Base-by-base conservation (phyloP, 345 rosid genomes). In the Arabis hirsuta region DNA sequence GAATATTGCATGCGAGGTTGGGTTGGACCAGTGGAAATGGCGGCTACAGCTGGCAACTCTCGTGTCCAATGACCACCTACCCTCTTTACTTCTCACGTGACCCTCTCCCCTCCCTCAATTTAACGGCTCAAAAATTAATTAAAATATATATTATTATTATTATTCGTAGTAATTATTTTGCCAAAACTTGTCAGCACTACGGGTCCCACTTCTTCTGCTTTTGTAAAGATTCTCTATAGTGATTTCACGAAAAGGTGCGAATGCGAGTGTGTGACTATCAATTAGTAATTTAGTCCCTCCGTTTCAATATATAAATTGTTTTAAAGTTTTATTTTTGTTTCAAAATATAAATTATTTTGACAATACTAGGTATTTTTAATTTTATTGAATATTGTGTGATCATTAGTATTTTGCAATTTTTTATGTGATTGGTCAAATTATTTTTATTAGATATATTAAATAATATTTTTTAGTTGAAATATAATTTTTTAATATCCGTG, bases 21-120 rank as follows among this genome's bases (percentile, higher is more conserved):
- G 60, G 62, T 16, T 51, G 62, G 78, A 65, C 67, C 67, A 59
- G 59, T 51, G 9, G 29, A 42, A 59, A 51, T 32, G 78, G 55
- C 73, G 78, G 68, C 73, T 74, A 60, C 69, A 74, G 73, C 78
- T 74, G 78, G 73, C 46, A 66, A 4, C 12, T 56, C 19, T 65
- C 60, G 72, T 56, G 65, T 65, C 48, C 39, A 48, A 13, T 29
- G 12, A 9, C 6, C 56, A 74, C 69, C 65, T 14, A 67, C 54
- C 10, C 52, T 59, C 54, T 53, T 75, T 52, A 68, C 51, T 54
- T 55, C 65, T 69, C 79, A 69, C 70, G 74, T 75, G 79, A 75
- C 74, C 20, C 63, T 60, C 73, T 60, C 69, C 9, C 12, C 10
- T 42, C 12, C 12, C 14, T 61, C 59, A 10, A 54, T 69, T 50